A percentile compares a stretch with the other conserved stretches of the same genome.
These are phyloP conservation scores for Diaporthe sp. DNA, from an alignment of 2,329 filamentous ascomycete species.

Conservation along the genomic window DNA sequence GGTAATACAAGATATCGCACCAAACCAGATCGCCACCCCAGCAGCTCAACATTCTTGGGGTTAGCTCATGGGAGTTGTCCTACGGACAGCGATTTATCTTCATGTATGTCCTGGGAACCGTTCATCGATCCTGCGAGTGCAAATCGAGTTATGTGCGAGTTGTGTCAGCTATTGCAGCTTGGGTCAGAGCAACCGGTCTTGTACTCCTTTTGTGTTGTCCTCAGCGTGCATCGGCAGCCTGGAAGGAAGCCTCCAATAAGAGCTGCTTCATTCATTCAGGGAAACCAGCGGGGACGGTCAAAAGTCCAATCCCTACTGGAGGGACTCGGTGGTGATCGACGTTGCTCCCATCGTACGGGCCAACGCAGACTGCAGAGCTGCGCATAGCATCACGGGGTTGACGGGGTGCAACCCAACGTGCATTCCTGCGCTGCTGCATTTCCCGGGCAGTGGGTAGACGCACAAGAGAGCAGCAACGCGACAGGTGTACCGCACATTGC, in stretches of 20 bases:
- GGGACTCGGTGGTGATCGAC: neutral
- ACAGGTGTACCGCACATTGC: neutral
- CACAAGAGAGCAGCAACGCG: neutral
- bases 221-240: neutral
- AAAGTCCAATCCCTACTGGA: neutral
- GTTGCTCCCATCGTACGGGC: neutral
- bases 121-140: slow-evolving; percentile 17
- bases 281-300: neutral
- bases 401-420: slow-evolving; percentile 10
- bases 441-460: neutral
- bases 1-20: slow-evolving; percentile 1
- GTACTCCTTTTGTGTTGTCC: neutral
- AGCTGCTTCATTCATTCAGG: neutral
- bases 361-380: slow-evolving; percentile 14
- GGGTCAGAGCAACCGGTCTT: neutral
- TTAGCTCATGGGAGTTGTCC: neutral
- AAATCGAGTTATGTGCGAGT: slow-evolving; percentile 3
- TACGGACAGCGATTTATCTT: neutral
- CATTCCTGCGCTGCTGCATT: slow-evolving; percentile 4
- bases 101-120: neutral
- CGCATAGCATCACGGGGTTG: slow-evolving; percentile 12
- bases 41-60: neutral
- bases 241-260: neutral
- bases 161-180: neutral
- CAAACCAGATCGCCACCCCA: neutral